Conservation (phyloP, 805 yeast species). For the Metschnikowia anglica region DNA sequence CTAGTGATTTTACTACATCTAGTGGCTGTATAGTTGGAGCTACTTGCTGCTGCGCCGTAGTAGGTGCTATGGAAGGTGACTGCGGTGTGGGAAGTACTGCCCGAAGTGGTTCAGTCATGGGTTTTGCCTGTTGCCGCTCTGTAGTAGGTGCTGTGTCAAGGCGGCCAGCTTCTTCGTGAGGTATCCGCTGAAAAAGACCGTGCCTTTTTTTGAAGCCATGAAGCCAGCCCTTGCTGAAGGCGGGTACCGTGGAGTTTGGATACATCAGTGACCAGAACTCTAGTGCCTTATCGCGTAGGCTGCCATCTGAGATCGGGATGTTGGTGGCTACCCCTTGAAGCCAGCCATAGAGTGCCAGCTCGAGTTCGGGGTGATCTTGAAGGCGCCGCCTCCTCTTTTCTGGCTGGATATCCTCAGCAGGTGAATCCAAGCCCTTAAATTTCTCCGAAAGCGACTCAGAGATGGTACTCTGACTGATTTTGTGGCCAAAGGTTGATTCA, state of each 20-base stretch:
- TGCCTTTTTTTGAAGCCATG: neutral
- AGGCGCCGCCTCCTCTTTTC: neutral
- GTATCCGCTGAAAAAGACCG: neutral
- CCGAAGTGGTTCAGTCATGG: no score
- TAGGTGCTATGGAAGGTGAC: no score
- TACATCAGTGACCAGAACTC: neutral
- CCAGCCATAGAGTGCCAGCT: neutral
- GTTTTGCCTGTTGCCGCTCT: no score
- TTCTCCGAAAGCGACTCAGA: slow-evolving; percentile 1
- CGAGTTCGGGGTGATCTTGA: neutral
- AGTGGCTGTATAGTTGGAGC: no score
- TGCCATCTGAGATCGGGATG: neutral
- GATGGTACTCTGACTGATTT: slow-evolving; percentile 1
- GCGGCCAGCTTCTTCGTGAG: no score
- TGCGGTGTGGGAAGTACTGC: no score
- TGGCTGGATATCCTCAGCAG: neutral
- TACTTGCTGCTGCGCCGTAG: no score
- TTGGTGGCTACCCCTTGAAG: neutral
- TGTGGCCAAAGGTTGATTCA: neutral
- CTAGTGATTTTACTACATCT: neutral
- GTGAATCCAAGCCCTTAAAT: neutral
- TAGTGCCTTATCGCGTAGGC: neutral
- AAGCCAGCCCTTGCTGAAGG: neutral
- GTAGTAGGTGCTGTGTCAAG: no score
- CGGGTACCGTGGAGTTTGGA: neutral